phyloP scores from a whole-genome alignment of 331 rosid species.

The Pyrus hybrid region DNA sequence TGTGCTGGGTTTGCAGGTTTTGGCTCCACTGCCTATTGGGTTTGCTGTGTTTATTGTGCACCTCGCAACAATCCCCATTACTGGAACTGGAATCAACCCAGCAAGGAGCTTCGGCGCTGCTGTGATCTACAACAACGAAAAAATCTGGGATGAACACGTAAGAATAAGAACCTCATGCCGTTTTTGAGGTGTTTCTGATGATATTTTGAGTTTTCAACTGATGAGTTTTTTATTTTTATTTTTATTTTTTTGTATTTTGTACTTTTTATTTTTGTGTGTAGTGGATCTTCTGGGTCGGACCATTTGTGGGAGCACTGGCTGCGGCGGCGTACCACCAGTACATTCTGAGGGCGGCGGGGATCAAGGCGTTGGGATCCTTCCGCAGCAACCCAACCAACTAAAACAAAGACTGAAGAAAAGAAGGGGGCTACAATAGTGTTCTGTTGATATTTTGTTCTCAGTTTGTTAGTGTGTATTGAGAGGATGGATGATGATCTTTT shows the following conservation, averaged over 20 bases:
- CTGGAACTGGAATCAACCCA: slow-evolving; percentile 87
- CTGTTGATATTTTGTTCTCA: background rate
- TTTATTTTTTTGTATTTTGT: no score
- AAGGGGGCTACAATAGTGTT: background rate
- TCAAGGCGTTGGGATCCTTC: slow-evolving; percentile 90
- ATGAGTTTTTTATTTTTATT: background rate
- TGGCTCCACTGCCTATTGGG: slow-evolving; percentile 87
- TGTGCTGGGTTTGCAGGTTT: slow-evolving; percentile 27
- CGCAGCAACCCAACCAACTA: slow-evolving; percentile 78
- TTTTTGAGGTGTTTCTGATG: background rate
- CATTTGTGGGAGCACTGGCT: slow-evolving; percentile 70
- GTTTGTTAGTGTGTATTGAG: slow-evolving; percentile 16
- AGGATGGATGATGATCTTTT: background rate
- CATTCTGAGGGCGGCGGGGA: slow-evolving; percentile 74
- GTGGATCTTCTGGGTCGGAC: slow-evolving; percentile 99
- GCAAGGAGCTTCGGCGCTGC: slow-evolving; percentile 93
- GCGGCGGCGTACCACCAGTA: slow-evolving; percentile 92
- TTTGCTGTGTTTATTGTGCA: slow-evolving; percentile 88
- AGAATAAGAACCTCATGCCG: background rate
- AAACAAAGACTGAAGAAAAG: background rate
- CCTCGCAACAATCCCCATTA: slow-evolving; percentile 78
- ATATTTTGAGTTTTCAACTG: background rate
- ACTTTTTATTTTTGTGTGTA: background rate
- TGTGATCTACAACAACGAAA: slow-evolving; percentile 43
- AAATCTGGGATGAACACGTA: slow-evolving; percentile 76